These are phyloP conservation scores for Leishmania mexicana DNA, from an alignment of 208 protist genomes.

Conservation along the genomic window DNA sequence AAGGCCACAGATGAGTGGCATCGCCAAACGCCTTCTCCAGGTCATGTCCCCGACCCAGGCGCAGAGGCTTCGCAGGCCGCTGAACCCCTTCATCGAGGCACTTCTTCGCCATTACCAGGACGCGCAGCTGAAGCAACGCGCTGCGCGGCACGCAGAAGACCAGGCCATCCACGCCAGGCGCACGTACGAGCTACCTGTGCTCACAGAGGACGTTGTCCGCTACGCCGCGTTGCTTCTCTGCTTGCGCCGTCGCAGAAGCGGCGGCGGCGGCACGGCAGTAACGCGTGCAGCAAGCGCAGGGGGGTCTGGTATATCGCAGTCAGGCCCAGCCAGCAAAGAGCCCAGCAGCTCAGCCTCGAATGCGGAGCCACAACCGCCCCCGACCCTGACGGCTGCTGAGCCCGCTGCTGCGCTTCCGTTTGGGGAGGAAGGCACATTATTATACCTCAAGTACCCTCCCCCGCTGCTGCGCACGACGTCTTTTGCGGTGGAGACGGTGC, in stretches of 20 bases:
- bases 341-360: background rate
- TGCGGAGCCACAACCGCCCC: background rate
- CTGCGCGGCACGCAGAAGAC: conserved; percentile 22
- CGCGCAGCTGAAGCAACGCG: conserved; percentile 14
- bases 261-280: background rate
- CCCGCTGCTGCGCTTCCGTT: conserved; percentile 6
- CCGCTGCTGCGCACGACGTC: conserved; percentile 70
- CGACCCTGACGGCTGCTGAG: background rate
- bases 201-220: conserved; percentile 30
- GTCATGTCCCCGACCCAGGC: conserved; percentile 15
- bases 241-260: conserved; percentile 12
- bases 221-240: conserved; percentile 23
- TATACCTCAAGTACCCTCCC: conserved; percentile 76
- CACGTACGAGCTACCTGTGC: conserved; percentile 28
- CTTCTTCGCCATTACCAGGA: conserved; percentile 19
- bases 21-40: conserved; percentile 13
- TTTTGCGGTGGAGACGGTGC: conserved; percentile 64
- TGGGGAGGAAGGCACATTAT: conserved; percentile 30
- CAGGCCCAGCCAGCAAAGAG: background rate
- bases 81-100: conserved; percentile 25
- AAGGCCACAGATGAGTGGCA: background rate
- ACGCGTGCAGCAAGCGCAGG: background rate
- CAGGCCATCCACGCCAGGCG: conserved; percentile 17
- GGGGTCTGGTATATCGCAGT: background rate
- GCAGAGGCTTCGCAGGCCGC: conserved; percentile 21